These are phyloP conservation scores for Persicaria tinctoria DNA, from an alignment of 148 eudicot genomes.

Conservation along the genomic window DNA sequence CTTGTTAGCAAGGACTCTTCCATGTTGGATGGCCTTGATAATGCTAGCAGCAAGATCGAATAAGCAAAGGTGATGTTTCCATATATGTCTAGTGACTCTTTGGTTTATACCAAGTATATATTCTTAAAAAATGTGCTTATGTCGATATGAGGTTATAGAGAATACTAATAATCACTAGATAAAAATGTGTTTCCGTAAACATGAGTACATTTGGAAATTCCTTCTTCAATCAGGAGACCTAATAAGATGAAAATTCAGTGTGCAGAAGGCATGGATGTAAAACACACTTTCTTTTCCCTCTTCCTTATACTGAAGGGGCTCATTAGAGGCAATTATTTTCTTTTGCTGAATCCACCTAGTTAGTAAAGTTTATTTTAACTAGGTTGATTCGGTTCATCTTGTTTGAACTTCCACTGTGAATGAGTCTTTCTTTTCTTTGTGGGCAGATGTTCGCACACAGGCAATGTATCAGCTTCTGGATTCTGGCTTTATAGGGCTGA, in stretches of 20 bases:
- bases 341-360: neutral
- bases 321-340: neutral
- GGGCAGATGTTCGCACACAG: slow-evolving; percentile 98
- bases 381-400: neutral
- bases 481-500: slow-evolving; percentile 93
- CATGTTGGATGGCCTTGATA: slow-evolving; percentile 98
- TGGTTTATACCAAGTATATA: neutral
- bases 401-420: neutral
- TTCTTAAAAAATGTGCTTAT: neutral
- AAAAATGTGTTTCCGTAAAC: neutral
- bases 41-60: slow-evolving; percentile 91
- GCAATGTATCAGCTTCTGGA: slow-evolving; percentile 99
- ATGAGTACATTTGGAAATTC: neutral
- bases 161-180: too few relatives aligned
- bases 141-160: too few relatives aligned
- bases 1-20: slow-evolving; percentile 99
- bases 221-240: too few relatives aligned
- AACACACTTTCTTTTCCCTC: neutral
- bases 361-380: neutral
- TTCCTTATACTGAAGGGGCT: neutral
- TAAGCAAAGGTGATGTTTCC: slow-evolving; percentile 68
- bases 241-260: neutral
- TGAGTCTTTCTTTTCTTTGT: slow-evolving; percentile 15
- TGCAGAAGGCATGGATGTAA: neutral
- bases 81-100: neutral